Evolutionary conservation across 2,329 filamentous ascomycete genomes (phyloP), one percentile per base, ranked within the genome.

Genomic region (Colletotrichum noveboracense): DNA sequence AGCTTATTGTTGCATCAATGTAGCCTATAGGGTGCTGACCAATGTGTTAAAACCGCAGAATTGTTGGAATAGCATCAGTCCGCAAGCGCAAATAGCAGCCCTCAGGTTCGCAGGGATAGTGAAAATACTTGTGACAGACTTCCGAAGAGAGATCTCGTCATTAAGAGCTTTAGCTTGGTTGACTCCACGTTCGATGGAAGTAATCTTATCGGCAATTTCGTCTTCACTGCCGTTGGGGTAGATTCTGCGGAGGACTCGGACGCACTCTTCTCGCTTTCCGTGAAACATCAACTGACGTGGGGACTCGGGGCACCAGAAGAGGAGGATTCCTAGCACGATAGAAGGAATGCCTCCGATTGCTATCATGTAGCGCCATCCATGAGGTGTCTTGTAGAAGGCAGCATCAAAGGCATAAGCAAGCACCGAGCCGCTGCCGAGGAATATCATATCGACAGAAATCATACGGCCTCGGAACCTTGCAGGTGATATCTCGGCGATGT

Each of bases 11-110:
- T 18, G 60, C n/a, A 21, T 32, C 7, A 5, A 18, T 2, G 21
- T 21, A 3, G 5, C 18, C 10, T 14, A 9, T 3, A 10, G 8
- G 18, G 0, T 26, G 6, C n/a, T 24, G 14, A 64, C 30, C 5
- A 77, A 38, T 1, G 73, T 76, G 21, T 77, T 77, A 32, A 77
- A 76, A 5, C 78, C 77, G 52, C 76, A 79, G 16, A 78, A 69
- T 13, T 80, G 77, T 7, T 82, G 84, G 18, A 86, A 83, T 2
- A 85, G 86, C 86, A 88, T 88, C 14, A 87, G 75, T 2, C 84
- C 82, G 64, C 86, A 88, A 4, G 86, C 87, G 28, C 81, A 80
- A 34, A 87, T 78, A 7, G 87, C 79, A 1, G 86, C 86, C 21
- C 86, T 83, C 16, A 84, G 81, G 34, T 86, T 87, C 9, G 80